Evolutionary conservation across 495 filamentous ascomycete species (phyloP).

Genomic region (Daldinia grandis): DNA sequence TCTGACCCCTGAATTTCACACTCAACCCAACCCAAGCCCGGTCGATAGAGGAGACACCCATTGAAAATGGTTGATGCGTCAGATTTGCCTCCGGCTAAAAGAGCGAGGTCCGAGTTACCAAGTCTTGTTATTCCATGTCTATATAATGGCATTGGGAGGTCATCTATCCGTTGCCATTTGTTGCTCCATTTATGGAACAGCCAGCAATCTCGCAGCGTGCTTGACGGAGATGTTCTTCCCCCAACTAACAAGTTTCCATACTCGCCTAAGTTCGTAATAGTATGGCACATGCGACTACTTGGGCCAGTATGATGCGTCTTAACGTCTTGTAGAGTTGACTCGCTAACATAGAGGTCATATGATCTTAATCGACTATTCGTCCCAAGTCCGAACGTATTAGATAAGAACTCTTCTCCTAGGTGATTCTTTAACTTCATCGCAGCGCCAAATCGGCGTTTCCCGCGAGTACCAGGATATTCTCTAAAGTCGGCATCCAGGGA

Average conservation of each 20-base stretch:
- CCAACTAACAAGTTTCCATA: conserved; percentile 72
- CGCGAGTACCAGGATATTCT: conserved; percentile 46
- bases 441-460: conserved; percentile 55
- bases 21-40: conserved; percentile 55
- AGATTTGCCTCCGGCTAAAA: conserved; percentile 77
- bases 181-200: conserved; percentile 58
- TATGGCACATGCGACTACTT: conserved; percentile 77
- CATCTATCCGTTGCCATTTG: conserved; percentile 68
- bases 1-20: conserved; percentile 46
- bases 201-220: conserved; percentile 76
- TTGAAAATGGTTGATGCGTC: conserved; percentile 62
- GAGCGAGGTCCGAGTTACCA: conserved; percentile 52
- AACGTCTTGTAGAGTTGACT: conserved; percentile 29
- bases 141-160: conserved; percentile 72
- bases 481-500: conserved; percentile 25
- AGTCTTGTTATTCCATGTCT: conserved; percentile 74
- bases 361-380: conserved; percentile 65
- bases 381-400: conserved; percentile 68
- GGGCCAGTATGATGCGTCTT: conserved; percentile 49
- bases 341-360: conserved; percentile 64
- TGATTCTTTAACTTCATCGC: conserved; percentile 37
- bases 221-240: conserved; percentile 77
- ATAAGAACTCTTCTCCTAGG: conserved; percentile 38
- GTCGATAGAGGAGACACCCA: conserved; percentile 72
- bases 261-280: conserved; percentile 66